phyloP scores from a whole-genome alignment of 306 rosid species.

The Hylodesmum podocarpum region DNA sequence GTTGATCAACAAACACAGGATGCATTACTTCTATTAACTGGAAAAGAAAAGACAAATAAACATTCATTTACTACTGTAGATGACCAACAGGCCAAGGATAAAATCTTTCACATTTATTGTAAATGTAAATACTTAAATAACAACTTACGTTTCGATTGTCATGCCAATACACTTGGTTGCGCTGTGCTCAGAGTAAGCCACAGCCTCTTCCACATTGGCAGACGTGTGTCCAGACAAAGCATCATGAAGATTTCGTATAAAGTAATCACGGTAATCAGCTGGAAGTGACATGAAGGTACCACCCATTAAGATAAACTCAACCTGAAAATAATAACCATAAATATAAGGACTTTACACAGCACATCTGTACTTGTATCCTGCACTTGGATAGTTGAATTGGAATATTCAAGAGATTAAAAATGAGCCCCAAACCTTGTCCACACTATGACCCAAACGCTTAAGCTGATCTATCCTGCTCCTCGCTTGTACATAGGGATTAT shows the following conservation, averaged over 20 bases:
- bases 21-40: constrained; percentile 7
- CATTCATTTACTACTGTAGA: constrained; percentile 19
- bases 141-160: constrained; percentile 92
- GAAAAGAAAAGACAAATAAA: neutral
- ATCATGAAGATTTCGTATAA: constrained; percentile 88
- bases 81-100: neutral
- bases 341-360: neutral
- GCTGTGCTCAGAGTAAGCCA: constrained; percentile 87
- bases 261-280: constrained; percentile 89
- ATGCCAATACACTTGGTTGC: constrained; percentile 95
- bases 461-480: constrained; percentile 97
- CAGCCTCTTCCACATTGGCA: constrained; percentile 94
- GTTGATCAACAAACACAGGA: neutral
- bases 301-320: constrained; percentile 96
- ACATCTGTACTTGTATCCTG: neutral
- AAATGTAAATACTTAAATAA: neutral
- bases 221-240: constrained; percentile 98
- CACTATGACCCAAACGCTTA: constrained; percentile 98
- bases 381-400: neutral
- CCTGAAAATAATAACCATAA: constrained; percentile 58
- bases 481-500: constrained; percentile 96
- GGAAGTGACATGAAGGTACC: constrained; percentile 98
- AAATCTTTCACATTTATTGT: neutral
- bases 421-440: constrained; percentile 73
- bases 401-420: neutral